Evolutionary conservation across 306 rosid genomes (phyloP).

Genomic region (Cicer chorassanicum): DNA sequence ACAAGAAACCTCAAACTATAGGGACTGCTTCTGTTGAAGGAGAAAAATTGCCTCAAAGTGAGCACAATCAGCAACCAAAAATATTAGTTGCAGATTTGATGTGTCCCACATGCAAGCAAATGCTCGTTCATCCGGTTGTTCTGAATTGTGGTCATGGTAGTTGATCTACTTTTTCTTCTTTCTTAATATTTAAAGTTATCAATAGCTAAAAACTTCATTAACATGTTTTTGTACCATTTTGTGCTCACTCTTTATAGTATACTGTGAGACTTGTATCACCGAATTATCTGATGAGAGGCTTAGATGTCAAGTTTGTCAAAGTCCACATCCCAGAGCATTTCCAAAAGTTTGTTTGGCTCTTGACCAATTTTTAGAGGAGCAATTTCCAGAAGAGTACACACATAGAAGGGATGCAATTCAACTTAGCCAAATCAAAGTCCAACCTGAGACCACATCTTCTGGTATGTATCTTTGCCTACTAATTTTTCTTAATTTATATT

Average conservation of each 20-base stretch:
- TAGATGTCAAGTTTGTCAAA: conserved; percentile 73
- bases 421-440: conserved; percentile 48
- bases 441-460: conserved; percentile 44
- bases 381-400: conserved; percentile 69
- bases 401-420: conserved; percentile 55
- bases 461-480: conserved; percentile 51
- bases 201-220: conserved; percentile 14
- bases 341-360: conserved; percentile 80
- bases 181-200: conserved; percentile 32
- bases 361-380: conserved; percentile 63
- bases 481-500: conserved; percentile 17
- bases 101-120: conserved; percentile 68
- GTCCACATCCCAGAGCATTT: conserved; percentile 67
- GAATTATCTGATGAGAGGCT: conserved; percentile 50
- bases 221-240: conserved; percentile 21
- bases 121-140: conserved; percentile 71
- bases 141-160: conserved; percentile 91
- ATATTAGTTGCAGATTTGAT: conserved; percentile 63
- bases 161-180: conserved; percentile 17
- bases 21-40: conserved; percentile 46
- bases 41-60: conserved; percentile 41
- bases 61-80: conserved; percentile 39
- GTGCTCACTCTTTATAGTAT: conserved; percentile 53
- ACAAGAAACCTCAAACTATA: conserved; percentile 45
- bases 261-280: conserved; percentile 66